Percentiles rank a stretch among this genome's conserved stretches.
Conservation (phyloP, 805 yeast species). For the Lachancea dasiensis region DNA sequence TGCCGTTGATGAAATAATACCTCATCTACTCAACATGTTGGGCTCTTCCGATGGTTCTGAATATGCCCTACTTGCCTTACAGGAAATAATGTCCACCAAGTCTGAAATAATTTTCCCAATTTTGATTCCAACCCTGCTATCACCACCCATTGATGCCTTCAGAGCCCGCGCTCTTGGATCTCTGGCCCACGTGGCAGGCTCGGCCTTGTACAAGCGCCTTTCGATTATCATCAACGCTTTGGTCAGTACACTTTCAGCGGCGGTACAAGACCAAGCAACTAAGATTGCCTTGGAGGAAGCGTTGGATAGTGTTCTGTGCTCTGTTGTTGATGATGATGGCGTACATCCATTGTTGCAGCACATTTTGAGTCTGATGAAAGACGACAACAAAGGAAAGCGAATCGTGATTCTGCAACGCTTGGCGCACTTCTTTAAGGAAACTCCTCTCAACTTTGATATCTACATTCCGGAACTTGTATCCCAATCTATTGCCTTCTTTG, state of each 20-base stretch:
- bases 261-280: constrained; percentile 35
- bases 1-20: constrained; percentile 85
- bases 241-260: constrained; percentile 47
- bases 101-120: constrained; percentile 92
- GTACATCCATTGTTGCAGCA: constrained; percentile 81
- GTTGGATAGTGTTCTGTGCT: constrained; percentile 61
- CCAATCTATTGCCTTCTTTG: constrained; percentile 63
- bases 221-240: constrained; percentile 69
- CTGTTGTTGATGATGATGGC: constrained; percentile 74
- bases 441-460: constrained; percentile 61
- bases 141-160: constrained; percentile 74
- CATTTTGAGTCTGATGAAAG: constrained; percentile 65
- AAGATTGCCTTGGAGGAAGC: constrained; percentile 36
- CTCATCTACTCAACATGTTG: constrained; percentile 68
- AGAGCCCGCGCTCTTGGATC: constrained; percentile 87
- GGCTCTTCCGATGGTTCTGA: constrained; percentile 54
- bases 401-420: constrained; percentile 59
- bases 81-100: constrained; percentile 86
- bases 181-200: constrained; percentile 84
- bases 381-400: constrained; percentile 62
- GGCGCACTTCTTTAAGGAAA: constrained; percentile 61
- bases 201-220: constrained; percentile 67
- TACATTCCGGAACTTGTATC: constrained; percentile 73
- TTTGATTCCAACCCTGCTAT: constrained; percentile 74
- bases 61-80: constrained; percentile 78